Base-by-base conservation (phyloP, 2,329 filamentous ascomycete species). In the Cladosporium sp. region DNA sequence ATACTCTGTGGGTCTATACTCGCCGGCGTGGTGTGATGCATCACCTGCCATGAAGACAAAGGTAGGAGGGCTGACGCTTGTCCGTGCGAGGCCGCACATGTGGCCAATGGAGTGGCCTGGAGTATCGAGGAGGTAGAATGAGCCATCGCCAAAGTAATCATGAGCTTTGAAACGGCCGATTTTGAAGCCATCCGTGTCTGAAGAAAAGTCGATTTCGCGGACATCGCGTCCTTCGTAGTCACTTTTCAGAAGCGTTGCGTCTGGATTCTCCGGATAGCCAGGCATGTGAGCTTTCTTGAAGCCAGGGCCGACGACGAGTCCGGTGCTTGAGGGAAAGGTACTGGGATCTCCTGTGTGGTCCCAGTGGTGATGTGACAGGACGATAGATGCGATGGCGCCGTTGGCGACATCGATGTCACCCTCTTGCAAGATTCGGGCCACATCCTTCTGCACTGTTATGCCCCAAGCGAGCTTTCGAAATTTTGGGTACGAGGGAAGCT, bases 81-180 rank as follows among this genome's bases (percentile, higher is more conserved):
- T 78, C 7, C 81, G 71, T 1, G 78, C 81, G 0, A 84, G 71
- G 3, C 73, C 81, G 59, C 75, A 77, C n/a, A 81, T 70, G 64
- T 82, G 80, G 1, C 78, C 80, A 11, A 80, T 67, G 0, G 77
- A 75, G 64, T 84, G 81, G 1, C 83, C 83, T 0, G 81, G 81
- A 3, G 77, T 75, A 62, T 82, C 72, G 28, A 85, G 72, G 1
- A 85, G 72, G 65, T 83, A 84, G 62, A 86, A 82, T 20, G 72
- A 77, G 0, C 82, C 82, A 64, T 85, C 82, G 3, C 77, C 76
- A 58, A 84, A 85, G 64, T 78, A 84, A 65, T 85, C 82, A 25
- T 73, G 69, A 1, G 80, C 79, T 34, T 72, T 64, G 64, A 81
- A 81, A 8, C 73, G 66, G 1, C 78, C 79, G 19, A 82, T 76